Percentiles rank a stretch among this genome's conserved stretches.
phyloP scores from a whole-genome alignment of 371 early-diverging fungal species.

The Mucor plumbeus region DNA sequence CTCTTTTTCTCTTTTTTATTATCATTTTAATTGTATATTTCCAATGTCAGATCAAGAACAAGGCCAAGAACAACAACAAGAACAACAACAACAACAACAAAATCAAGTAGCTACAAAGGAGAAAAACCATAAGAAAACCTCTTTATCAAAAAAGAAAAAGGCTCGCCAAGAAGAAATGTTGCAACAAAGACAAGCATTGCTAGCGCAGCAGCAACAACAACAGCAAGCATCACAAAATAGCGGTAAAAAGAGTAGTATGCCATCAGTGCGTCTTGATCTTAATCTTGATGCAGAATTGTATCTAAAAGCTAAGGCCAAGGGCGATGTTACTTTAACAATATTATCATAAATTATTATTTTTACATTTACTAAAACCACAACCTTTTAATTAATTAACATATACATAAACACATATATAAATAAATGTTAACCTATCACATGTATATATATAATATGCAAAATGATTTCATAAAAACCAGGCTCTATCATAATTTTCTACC shows the following conservation, averaged over 20 bases:
- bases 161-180: not conserved
- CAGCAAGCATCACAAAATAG: constrained; percentile 1
- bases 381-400: not conserved
- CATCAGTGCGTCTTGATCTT: constrained; percentile 23
- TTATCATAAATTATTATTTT: constrained; percentile 12
- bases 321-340: constrained; percentile 34
- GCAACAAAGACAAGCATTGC: constrained; percentile 10
- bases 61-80: constrained; percentile 4
- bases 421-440: constrained; percentile 2
- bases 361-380: not conserved
- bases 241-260: constrained; percentile 21
- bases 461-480: not conserved
- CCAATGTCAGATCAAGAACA: constrained; percentile 13
- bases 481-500: not conserved
- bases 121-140: not conserved
- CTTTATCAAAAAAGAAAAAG: constrained; percentile 9
- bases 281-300: constrained; percentile 32
- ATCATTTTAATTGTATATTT: not conserved
- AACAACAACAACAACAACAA: constrained; percentile 5
- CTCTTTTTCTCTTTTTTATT: constrained; percentile 4
- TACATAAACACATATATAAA: not conserved
- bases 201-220: constrained; percentile 10
- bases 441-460: no score
- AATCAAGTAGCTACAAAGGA: not conserved
- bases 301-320: constrained; percentile 31